A percentile compares a stretch with the other conserved stretches of the same genome.
Evolutionary conservation across 495 filamentous ascomycete genomes (phyloP).

Genomic region (Monascus purpureus): DNA sequence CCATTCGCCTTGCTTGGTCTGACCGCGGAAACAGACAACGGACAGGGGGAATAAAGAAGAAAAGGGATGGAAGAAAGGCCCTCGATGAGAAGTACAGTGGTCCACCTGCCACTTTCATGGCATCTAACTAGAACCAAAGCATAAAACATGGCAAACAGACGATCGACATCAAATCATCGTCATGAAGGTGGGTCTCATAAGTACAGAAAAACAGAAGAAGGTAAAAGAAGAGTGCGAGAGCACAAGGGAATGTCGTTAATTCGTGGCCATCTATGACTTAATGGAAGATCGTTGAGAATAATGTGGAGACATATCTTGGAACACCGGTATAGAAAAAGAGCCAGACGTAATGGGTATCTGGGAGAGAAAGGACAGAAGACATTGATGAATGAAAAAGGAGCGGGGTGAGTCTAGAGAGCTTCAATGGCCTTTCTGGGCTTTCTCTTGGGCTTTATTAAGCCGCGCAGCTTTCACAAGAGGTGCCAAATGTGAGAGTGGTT

Average conservation of each 20-base stretch:
- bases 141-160: background rate
- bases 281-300: no score
- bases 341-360: constrained; percentile 30
- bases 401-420: constrained; percentile 6
- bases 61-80: background rate
- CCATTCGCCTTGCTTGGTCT: no score
- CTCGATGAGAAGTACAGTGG: background rate
- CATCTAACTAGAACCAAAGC: background rate
- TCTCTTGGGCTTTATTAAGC: constrained; percentile 70
- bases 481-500: constrained; percentile 59
- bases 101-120: background rate
- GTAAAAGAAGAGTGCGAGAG: no score
- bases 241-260: no score
- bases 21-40: no score
- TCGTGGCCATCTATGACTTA: no score
- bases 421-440: constrained; percentile 46
- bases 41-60: background rate
- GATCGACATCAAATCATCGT: no score
- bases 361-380: constrained; percentile 17
- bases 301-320: no score
- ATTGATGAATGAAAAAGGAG: constrained; percentile 14
- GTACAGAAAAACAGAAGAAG: no score
- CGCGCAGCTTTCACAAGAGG: constrained; percentile 82
- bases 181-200: no score
- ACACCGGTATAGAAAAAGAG: no score